Evolutionary conservation across 768 basidiomycete genomes (phyloP), one percentile per base, ranked within the genome.

Genomic region (Boletus reticuloceps): DNA sequence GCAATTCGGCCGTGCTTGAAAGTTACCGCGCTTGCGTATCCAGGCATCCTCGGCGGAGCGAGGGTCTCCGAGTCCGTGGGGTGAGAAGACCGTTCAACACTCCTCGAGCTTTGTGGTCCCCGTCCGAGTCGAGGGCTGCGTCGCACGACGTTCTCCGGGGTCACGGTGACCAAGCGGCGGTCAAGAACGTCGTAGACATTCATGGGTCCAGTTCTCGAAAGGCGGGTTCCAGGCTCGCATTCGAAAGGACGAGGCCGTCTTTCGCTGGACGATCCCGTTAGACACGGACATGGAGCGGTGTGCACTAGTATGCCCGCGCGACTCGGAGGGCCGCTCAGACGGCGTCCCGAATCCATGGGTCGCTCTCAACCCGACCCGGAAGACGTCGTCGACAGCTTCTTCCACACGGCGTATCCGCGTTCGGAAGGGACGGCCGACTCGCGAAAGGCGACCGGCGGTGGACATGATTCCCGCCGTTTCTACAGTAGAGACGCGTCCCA

Each of bases 361-460:
- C 25, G 0, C n/a, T 52, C 54, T 8, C 47, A 31, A 17, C 47
- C 51, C 1, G 60, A 62, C 36, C 56, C 57, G 0, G 56, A 49
- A 1, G 61, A 63, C 29, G 41, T 3, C 27, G 7, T 44, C 25
- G 60, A 63, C 36, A 5, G 22, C 14, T 29, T 41, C 20, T 49
- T 53, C 4, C 51, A 46, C 29, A 63, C 56, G 17, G 6, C 60
- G 0, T 63, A 55, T 31, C 56, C 29, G 51, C n/a, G 46, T 62
- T 9, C 62, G 51, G 3, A 63, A 59, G 25, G 50, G 63, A 63
- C 5, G 64, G 63, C 4, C 65, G 60, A 64, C 60, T 64, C 16
- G 56, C 56, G 47, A 29, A 61, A 1, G 62, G 58, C 6, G 53
- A 65, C 4, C 53, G 47, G 13, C 54, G 63, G 16, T 34, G 65